A percentile compares a stretch with the other conserved stretches of the same genome.
These are phyloP conservation scores for Fraxinus anomala DNA, from an alignment of 257 asterid genomes.

Conservation along the genomic window DNA sequence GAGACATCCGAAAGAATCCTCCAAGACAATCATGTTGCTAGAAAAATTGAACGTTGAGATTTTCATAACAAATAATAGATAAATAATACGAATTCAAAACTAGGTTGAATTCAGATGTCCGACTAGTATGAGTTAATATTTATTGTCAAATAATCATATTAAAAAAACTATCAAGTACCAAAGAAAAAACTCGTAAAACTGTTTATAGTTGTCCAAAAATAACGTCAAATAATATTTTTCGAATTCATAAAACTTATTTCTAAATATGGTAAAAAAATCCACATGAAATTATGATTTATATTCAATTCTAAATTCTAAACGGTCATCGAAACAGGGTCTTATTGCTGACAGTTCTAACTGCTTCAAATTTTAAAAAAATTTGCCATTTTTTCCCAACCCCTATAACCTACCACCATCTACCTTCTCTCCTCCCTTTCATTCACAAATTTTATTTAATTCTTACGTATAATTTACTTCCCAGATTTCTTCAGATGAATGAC, in stretches of 20 bases:
- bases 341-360: constrained; percentile 49
- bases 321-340: neutral
- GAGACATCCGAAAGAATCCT: too few species aligned
- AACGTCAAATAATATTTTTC: too few species aligned
- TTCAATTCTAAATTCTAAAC: neutral
- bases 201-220: too few species aligned
- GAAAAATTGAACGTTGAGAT: neutral
- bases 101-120: too few species aligned
- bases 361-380: constrained; percentile 26
- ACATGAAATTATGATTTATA: neutral
- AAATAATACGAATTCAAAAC: too few species aligned
- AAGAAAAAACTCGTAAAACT: too few species aligned
- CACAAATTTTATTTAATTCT: neutral
- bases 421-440: constrained; percentile 16
- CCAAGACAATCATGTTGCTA: neutral
- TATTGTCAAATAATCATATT: too few species aligned
- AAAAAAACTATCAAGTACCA: too few species aligned
- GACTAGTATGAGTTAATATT: too few species aligned
- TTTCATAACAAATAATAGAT: neutral
- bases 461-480: constrained; percentile 17
- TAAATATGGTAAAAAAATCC: too few species aligned
- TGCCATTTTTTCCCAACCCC: constrained; percentile 4
- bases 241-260: too few species aligned
- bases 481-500: neutral
- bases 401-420: constrained; percentile 36